A percentile compares a stretch with the other conserved stretches of the same genome.
Conservation (phyloP, 306 rosid genomes). For the Castanea sativa region DNA sequence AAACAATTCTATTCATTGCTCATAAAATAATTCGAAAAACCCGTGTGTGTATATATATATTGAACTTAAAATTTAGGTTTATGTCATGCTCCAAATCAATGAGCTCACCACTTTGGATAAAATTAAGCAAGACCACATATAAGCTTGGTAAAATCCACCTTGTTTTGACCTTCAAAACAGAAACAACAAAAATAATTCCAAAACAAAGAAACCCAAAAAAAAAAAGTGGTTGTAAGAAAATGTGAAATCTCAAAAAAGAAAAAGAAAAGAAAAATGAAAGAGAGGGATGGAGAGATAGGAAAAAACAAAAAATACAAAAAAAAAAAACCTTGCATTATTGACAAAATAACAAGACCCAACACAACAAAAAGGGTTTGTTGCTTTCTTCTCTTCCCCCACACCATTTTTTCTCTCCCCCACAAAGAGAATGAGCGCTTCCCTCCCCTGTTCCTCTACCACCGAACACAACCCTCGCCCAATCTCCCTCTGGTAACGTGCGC, state of each 20-base stretch:
- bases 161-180: no score
- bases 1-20: no score
- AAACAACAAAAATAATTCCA: no score
- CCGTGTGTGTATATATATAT: no score
- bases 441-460: slow-evolving; percentile 69
- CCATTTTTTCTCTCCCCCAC: slow-evolving; percentile 44
- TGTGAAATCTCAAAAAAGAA: neutral
- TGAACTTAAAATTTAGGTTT: accelerated
- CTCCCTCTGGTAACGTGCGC: slow-evolving; percentile 37
- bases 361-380: slow-evolving; percentile 29
- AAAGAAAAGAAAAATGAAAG: neutral
- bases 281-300: no score
- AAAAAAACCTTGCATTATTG: neutral
- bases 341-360: slow-evolving; percentile 5
- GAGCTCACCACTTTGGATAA: accelerated
- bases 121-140: no score
- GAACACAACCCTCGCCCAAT: slow-evolving; percentile 45
- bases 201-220: no score
- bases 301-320: neutral
- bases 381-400: slow-evolving; percentile 29
- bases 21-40: no score
- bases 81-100: no score
- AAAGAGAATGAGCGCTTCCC: slow-evolving; percentile 40
- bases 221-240: neutral
- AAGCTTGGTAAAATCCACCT: no score